phyloP scores from a whole-genome alignment of 169 alveolate species.

The Plasmodium fragile region DNA sequence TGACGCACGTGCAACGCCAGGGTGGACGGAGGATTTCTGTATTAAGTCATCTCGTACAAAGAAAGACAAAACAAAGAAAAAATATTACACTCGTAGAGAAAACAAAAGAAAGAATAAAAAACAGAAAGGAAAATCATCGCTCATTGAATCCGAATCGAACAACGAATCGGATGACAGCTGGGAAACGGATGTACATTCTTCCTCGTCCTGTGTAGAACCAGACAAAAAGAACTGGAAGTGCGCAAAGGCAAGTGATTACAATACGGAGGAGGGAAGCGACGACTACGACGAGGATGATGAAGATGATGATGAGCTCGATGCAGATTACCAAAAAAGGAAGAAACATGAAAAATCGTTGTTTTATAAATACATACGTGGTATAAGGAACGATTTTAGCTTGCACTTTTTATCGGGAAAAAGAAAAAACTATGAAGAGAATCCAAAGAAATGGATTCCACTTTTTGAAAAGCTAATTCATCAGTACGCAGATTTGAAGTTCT shows the following conservation, averaged over 20 bases:
- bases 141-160: background rate
- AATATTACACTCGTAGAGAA: background rate
- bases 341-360: conserved; percentile 36
- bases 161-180: background rate
- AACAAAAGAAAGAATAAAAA: background rate
- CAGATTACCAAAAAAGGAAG: conserved; percentile 45
- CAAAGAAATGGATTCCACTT: conserved; percentile 21
- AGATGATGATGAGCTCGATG: conserved; percentile 8
- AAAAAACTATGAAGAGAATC: background rate
- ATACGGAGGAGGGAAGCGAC: background rate
- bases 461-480: conserved; percentile 51
- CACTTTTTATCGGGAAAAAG: conserved; percentile 7
- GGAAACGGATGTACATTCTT: conserved; percentile 2
- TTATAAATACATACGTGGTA: conserved; percentile 34
- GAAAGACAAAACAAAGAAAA: background rate
- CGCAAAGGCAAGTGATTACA: background rate
- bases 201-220: background rate
- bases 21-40: background rate
- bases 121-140: background rate
- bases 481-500: conserved; percentile 42
- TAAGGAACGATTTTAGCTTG: conserved; percentile 34
- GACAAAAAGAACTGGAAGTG: background rate
- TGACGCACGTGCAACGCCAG: background rate
- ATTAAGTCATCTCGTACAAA: background rate
- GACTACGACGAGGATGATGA: background rate